Evolutionary conservation across 108 stramenopile species (phyloP).

Genomic region (Heterococcus sp.): DNA sequence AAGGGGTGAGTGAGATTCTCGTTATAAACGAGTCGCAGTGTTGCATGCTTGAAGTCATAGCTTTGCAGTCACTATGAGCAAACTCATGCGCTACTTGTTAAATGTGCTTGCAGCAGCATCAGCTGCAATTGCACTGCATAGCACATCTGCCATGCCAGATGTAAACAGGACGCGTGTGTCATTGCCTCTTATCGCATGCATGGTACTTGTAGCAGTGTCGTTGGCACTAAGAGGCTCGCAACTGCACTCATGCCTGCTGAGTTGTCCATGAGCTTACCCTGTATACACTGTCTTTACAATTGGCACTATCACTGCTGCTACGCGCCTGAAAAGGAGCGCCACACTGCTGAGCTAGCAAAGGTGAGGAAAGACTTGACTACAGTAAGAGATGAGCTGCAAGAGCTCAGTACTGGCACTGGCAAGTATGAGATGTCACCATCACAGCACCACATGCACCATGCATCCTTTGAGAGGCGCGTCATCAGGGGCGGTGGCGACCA

Average conservation of each 20-base stretch:
- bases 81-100: not conserved
- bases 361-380: not conserved
- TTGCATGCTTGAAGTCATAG: not conserved
- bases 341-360: not conserved
- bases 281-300: not conserved
- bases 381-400: not conserved
- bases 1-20: not conserved
- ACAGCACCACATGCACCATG: not conserved
- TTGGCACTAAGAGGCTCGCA: too few species aligned
- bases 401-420: too few species aligned
- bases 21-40: not conserved
- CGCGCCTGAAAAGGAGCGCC: not conserved
- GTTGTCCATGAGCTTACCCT: not conserved
- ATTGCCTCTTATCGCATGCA: too few species aligned
- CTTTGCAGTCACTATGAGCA: not conserved
- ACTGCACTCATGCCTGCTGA: not conserved
- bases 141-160: not conserved
- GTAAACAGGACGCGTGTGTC: too few species aligned
- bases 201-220: too few species aligned
- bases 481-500: not conserved
- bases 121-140: not conserved
- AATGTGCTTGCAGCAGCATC: not conserved
- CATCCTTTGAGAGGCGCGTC: not conserved
- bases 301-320: not conserved
- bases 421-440: not conserved